Evolutionary conservation across 2,329 filamentous ascomycete genomes (phyloP).

Genomic region (Neonectria neomacrospora): DNA sequence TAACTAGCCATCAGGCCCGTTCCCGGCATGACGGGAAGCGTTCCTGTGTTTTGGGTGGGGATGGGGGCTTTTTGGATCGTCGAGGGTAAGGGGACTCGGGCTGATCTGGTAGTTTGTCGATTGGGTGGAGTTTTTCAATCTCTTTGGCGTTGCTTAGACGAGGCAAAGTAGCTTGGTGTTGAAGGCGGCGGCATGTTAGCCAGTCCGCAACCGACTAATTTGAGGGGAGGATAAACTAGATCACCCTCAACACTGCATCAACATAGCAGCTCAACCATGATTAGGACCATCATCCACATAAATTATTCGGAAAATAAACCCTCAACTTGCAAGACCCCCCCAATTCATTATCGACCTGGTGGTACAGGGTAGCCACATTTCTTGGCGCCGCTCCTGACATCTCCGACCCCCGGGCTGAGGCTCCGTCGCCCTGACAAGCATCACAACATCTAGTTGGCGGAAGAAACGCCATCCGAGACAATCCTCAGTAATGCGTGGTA

Average conservation of each 20-base stretch:
- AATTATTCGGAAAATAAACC: not conserved
- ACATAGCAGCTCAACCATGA: not conserved
- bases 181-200: not conserved
- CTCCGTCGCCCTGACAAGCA: not conserved
- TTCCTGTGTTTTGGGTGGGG: not conserved
- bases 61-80: not conserved
- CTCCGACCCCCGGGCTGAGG: not conserved
- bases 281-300: not conserved
- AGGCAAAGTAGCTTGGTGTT: too few species aligned
- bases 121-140: not conserved
- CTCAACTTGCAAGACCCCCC: not conserved
- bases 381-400: slow-evolving; percentile 5
- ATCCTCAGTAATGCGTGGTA: too few species aligned
- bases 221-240: too few species aligned
- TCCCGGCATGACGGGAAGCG: slow-evolving; percentile 2
- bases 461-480: slow-evolving; percentile 20
- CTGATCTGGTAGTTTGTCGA: not conserved
- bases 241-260: not conserved
- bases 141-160: too few species aligned
- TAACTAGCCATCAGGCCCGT: not conserved
- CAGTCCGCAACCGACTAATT: not conserved
- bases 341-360: not conserved
- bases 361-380: not conserved
- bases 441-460: slow-evolving; percentile 13
- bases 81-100: not conserved